phyloP scores from a whole-genome alignment of 2,329 filamentous ascomycete species.

The Phyllachora maydis region DNA sequence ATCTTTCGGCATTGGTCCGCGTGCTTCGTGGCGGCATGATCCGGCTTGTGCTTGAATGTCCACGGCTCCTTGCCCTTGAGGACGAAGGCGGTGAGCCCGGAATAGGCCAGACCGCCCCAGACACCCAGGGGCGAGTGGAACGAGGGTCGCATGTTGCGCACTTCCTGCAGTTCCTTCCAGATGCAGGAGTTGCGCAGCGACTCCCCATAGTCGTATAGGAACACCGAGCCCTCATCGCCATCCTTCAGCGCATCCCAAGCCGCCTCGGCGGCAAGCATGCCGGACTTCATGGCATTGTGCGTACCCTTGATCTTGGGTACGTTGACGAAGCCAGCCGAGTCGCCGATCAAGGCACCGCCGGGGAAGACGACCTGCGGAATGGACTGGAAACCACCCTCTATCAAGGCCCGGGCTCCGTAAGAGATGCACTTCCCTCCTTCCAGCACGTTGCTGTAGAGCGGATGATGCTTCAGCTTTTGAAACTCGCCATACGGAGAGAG shows the following conservation, averaged over 20 bases:
- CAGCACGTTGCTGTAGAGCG: slow-evolving; percentile 69
- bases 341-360: slow-evolving; percentile 83
- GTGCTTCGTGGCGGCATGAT: slow-evolving; percentile 58
- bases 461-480: slow-evolving; percentile 95
- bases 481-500: slow-evolving; percentile 90
- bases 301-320: slow-evolving; percentile 98
- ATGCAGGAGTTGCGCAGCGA: slow-evolving; percentile 68
- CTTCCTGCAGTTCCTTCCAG: slow-evolving; percentile 85
- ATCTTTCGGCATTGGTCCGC: slow-evolving; percentile 74
- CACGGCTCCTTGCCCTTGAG: slow-evolving; percentile 74
- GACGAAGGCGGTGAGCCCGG: slow-evolving; percentile 75
- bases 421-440: slow-evolving; percentile 96
- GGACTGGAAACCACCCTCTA: slow-evolving; percentile 92
- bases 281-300: slow-evolving; percentile 92
- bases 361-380: slow-evolving; percentile 96
- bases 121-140: slow-evolving; percentile 79
- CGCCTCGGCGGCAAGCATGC: slow-evolving; percentile 88
- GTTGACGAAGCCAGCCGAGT: slow-evolving; percentile 92
- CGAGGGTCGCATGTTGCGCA: slow-evolving; percentile 92
- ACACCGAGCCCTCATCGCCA: slow-evolving; percentile 47
- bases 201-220: slow-evolving; percentile 89
- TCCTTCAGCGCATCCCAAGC: slow-evolving; percentile 54
- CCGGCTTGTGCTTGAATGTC: slow-evolving; percentile 75
- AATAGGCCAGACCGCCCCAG: slow-evolving; percentile 81
- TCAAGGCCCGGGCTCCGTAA: slow-evolving; percentile 77